These are phyloP conservation scores for Kluyveromyces sp. DNA, from an alignment of 1,139 yeast genomes.

Conservation along the genomic window DNA sequence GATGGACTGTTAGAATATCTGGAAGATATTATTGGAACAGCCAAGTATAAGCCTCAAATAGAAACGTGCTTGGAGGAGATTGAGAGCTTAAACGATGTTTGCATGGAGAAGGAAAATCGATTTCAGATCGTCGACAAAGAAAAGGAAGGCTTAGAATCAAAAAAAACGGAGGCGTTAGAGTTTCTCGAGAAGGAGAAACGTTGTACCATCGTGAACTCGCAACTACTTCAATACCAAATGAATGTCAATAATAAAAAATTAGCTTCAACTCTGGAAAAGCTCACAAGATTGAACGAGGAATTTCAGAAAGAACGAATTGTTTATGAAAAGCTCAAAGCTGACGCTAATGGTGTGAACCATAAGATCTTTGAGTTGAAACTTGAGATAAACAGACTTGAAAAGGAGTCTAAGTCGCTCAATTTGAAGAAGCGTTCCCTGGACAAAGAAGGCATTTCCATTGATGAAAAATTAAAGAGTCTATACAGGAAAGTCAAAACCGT, in stretches of 20 bases:
- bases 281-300: constrained; percentile 37
- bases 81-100: constrained; percentile 67
- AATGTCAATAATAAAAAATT: constrained; percentile 39
- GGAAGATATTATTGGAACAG: constrained; percentile 95
- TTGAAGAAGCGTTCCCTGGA: constrained; percentile 23
- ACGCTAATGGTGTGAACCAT: constrained; percentile 37
- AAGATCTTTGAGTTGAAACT: constrained; percentile 34
- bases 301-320: constrained; percentile 44
- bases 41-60: constrained; percentile 70
- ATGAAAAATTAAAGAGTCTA: constrained; percentile 66
- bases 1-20: constrained; percentile 91
- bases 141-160: constrained; percentile 58
- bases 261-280: constrained; percentile 34
- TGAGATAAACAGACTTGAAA: constrained; percentile 32
- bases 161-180: constrained; percentile 62
- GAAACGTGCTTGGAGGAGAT: constrained; percentile 56
- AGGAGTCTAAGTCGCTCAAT: constrained; percentile 34
- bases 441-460: constrained; percentile 55
- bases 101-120: constrained; percentile 74
- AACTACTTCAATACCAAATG: constrained; percentile 51
- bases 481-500: constrained; percentile 43
- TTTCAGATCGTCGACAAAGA: constrained; percentile 77
- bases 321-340: constrained; percentile 39
- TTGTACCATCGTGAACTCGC: constrained; percentile 47
- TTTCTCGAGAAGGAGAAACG: constrained; percentile 62